Conservation (phyloP, 2,329 filamentous ascomycete genomes). For the Colletotrichum kahawae region DNA sequence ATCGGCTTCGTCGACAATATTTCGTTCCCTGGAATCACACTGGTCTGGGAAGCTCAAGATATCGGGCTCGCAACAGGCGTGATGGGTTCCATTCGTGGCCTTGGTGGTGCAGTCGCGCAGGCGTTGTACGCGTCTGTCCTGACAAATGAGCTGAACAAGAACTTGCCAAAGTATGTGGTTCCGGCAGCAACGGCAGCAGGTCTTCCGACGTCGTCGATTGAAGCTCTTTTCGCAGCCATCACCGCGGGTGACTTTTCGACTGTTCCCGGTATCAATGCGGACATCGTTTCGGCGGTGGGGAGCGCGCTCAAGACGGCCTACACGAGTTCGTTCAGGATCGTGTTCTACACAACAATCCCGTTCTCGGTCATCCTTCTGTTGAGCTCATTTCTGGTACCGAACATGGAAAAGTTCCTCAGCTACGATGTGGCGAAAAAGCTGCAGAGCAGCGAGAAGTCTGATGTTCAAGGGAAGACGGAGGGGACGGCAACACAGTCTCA, state of each 20-base stretch:
- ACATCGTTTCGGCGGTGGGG: conserved; percentile 37
- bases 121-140: conserved; percentile 42
- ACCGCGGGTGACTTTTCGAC: conserved; percentile 32
- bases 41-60: conserved; percentile 50
- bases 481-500: neutral
- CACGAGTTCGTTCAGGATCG: conserved; percentile 44
- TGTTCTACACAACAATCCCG: conserved; percentile 45
- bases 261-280: conserved; percentile 38
- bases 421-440: conserved; percentile 49
- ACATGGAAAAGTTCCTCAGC: conserved; percentile 47
- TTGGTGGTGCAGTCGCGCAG: conserved; percentile 41
- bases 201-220: conserved; percentile 36
- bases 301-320: conserved; percentile 44
- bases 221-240: conserved; percentile 37
- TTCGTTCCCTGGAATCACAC: conserved; percentile 46
- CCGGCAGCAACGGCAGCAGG: conserved; percentile 39
- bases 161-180: conserved; percentile 37
- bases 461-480: neutral
- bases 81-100: conserved; percentile 49
- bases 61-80: conserved; percentile 49
- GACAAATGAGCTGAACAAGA: conserved; percentile 37
- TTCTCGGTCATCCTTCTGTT: conserved; percentile 44
- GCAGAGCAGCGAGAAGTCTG: conserved; percentile 27
- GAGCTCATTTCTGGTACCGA: conserved; percentile 41
- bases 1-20: conserved; percentile 45